Conservation (phyloP, 768 basidiomycete genomes). For the Podaxis pistillaris region DNA sequence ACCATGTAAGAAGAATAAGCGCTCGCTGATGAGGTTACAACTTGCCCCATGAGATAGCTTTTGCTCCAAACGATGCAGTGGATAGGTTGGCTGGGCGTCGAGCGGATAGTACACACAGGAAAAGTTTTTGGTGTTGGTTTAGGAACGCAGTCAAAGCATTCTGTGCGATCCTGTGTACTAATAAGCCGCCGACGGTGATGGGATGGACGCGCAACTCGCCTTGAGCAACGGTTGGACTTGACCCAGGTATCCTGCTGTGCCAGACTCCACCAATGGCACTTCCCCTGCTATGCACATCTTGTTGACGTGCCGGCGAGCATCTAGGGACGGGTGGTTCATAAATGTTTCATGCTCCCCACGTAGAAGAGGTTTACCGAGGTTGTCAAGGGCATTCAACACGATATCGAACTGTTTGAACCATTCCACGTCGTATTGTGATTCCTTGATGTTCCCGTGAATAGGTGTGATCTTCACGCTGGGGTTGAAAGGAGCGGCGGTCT, state of each 20-base stretch:
- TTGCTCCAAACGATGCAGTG: constrained; percentile 99
- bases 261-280: constrained; percentile 91
- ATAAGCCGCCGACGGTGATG: background rate
- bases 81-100: constrained; percentile 94
- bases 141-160: constrained; percentile 95
- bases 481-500: constrained; percentile 81
- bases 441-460: constrained; percentile 95
- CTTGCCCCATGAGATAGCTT: constrained; percentile 90
- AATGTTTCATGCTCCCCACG: background rate
- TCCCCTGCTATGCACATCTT: constrained; percentile 94
- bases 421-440: constrained; percentile 79
- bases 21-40: constrained; percentile 10
- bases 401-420: constrained; percentile 94
- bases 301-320: constrained; percentile 94
- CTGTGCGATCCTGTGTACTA: constrained; percentile 67
- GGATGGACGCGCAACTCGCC: constrained; percentile 36
- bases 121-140: constrained; percentile 94
- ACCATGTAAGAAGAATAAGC: constrained; percentile 9
- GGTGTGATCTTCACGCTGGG: constrained; percentile 85
- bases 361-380: constrained; percentile 66
- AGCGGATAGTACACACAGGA: constrained; percentile 96
- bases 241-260: constrained; percentile 95
- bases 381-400: constrained; percentile 94
- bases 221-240: constrained; percentile 94
- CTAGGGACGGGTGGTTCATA: constrained; percentile 35